Base-by-base conservation (phyloP, 305 asterid genomes). In the Coffea humblotiana region DNA sequence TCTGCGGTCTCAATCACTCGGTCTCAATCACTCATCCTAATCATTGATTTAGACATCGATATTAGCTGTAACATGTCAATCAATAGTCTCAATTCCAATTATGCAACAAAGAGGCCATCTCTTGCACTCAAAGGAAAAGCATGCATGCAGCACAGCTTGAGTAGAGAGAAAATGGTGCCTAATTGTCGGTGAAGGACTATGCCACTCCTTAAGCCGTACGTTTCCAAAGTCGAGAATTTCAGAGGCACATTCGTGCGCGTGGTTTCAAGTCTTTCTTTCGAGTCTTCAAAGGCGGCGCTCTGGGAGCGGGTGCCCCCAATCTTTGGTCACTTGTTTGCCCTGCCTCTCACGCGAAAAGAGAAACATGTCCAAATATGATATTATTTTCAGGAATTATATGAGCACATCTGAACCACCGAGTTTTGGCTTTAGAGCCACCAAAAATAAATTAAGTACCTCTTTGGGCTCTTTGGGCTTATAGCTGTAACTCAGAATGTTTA, bases 131-230 rank as follows among this genome's bases (percentile, higher is more conserved):
- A 10, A 25, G 40, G 16, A 40, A 40, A 3, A 40, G 43, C 6
- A 40, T 3, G 43, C 43, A 32, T 13, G 47, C 40, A 27, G 37
- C 37, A 64, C 29, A 14, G 25, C 27, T 45, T 43, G 27, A 76
- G 11, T 45, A 13, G 10, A n/a, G 6, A 65, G 10, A 63, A 16
- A 25, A 13, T 16, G 45, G 63, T 12, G 79, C 79, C 63, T 10
- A 76, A 64, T 40, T 25, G 67, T 64, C 79, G 72, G 63, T 76
- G 61, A 3, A 61, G 2, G 66, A 61, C 0, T 8, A 40, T 45
- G 23, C 77, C 77, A 71, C 37, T 23, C 18, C 72, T 71, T 79
- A 9, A 71, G 81, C 81, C 69, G 77, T 76, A 56, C 61, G 81
- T 70, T 70, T 78, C 6, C 61, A 27, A 11, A 9, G 7, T 58